Percentiles rank a stretch among this genome's conserved stretches.
Conservation (phyloP, 495 filamentous ascomycete species). For the Lasiosphaeria hispida region DNA sequence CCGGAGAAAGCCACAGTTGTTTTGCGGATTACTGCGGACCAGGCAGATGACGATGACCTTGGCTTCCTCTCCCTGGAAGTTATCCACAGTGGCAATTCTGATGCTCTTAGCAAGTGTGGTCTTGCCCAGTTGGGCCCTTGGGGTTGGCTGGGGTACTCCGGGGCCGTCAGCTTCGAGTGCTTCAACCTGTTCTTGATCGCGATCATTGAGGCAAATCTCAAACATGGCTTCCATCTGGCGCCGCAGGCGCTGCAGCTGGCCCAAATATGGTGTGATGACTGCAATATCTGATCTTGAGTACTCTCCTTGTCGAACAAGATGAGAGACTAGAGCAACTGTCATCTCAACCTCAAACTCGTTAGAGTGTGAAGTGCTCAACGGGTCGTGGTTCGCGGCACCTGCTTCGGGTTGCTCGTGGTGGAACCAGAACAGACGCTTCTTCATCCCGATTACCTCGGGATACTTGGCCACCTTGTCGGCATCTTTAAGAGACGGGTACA, state of each 20-base stretch:
- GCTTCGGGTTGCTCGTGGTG: constrained; percentile 62
- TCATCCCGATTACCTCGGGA: constrained; percentile 64
- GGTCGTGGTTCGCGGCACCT: constrained; percentile 28
- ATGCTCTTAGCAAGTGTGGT: constrained; percentile 54
- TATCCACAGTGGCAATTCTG: constrained; percentile 78
- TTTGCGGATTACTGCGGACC: constrained; percentile 51
- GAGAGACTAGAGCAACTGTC: constrained; percentile 61
- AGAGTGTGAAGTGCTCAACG: constrained; percentile 55
- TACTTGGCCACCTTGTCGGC: constrained; percentile 29
- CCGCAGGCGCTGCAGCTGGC: constrained; percentile 65
- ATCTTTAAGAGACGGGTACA: constrained; percentile 63
- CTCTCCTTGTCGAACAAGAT: constrained; percentile 45
- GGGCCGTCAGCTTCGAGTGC: neutral
- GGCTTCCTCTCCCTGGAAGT: constrained; percentile 13
- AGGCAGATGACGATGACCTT: constrained; percentile 6
- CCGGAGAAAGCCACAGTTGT: constrained; percentile 64
- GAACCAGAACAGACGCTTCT: constrained; percentile 66
- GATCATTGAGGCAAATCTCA: constrained; percentile 64
- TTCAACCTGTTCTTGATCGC: constrained; percentile 51
- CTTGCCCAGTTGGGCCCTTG: neutral
- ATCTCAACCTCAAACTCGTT: constrained; percentile 71
- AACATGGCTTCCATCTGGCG: constrained; percentile 39
- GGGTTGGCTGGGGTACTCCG: too few species aligned
- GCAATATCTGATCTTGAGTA: constrained; percentile 62
- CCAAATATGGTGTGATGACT: constrained; percentile 73